Evolutionary conservation across 1,284 basidiomycete genomes (phyloP), one percentile per base, ranked within the genome.

Genomic region (Laetiporus sulphureus): DNA sequence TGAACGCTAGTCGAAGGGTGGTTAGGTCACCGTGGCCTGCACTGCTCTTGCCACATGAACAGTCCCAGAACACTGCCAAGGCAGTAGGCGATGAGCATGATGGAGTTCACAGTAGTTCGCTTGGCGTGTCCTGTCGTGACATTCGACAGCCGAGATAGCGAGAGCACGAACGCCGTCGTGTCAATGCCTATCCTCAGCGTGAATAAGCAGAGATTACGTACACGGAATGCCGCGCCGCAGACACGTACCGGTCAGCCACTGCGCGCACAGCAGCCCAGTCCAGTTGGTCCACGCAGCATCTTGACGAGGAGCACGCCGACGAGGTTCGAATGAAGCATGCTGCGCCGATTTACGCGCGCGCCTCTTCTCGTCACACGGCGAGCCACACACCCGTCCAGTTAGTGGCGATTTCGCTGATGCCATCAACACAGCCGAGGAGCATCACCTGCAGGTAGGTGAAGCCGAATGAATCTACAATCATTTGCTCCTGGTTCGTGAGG

Each of bases 71-170:
- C 62, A 46, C 84, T 84, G 11, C 83, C 83, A 30, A 85, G 61
- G 50, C 80, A 83, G 52, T 85, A 83, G 0, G 77, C 76, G 40
- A 72, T 73, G n/a, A 85, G 70, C 66, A 83, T 72, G 53, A 86
- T 76, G 0, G 82, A 76, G 56, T 87, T 84, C 3, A 73, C 73
- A 1, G 82, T 85, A 25, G 55, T 63, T 44, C 75, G 71, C 63
- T 87, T 87, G 11, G 84, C 87, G 57, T 87, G 83, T 0, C 85
- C 85, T 1, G 83, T 73, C 0, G 80, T 86, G n/a, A 82, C 71
- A 21, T 60, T 71, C 1, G 73, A 76, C 19, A 84, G 52, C 84
- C 84, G 87, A 10, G 77, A 77, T 5, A 89, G 63, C 43, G 79
- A 71, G 32, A 90, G 70, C 2, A 79, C 74, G 52, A 86, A 86